Base-by-base conservation (phyloP, 768 basidiomycete genomes). In the Ramaria sp. region DNA sequence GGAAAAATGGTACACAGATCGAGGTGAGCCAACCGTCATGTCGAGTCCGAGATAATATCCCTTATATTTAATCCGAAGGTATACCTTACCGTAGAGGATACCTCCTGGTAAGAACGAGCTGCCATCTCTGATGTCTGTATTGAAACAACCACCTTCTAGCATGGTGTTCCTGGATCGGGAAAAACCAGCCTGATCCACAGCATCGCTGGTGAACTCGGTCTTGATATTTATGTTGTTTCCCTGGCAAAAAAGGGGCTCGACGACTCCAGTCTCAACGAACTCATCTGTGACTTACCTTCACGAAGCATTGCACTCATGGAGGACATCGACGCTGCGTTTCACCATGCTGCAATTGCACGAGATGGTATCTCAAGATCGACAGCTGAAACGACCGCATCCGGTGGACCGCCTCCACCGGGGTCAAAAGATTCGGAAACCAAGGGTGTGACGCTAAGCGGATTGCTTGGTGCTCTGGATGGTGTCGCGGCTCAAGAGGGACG, bases 61-160 rank as follows among this genome's bases (percentile, higher is more conserved):
- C 37, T 13, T 24, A 43, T 24, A 7, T 27, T 27, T 27, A 10
- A 47, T 53, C 7, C 15, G 9, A 41, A 66, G 67, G 72, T 0
- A 89, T 91, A 58, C 88, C 89, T 1, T 90, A 86, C 71, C 81
- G 87, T 19, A 75, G 88, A 12, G 88, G 89, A 12, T 88, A 87
- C 64, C 76, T 89, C n/a, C 73, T 88, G 20, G 73, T 76, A 41
- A 45, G 71, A 37, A 7, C 34, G 66, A 12, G 22, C 31, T 45
- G 6, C 70, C 71, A 59, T 49, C 65, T 62, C 15, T 59, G 27
- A 27, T 48, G 37, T 50, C 51, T 38, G 46, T 15, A 33, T 42
- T 65, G 5, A 61, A 30, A 7, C 9, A 3, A 1, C 13, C 37
- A n/a, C 42, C 13, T 38, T 34, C 3, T 59, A 81, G 79, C 78